Conservation (phyloP, 768 basidiomycete species). For the Epithele typhae region DNA sequence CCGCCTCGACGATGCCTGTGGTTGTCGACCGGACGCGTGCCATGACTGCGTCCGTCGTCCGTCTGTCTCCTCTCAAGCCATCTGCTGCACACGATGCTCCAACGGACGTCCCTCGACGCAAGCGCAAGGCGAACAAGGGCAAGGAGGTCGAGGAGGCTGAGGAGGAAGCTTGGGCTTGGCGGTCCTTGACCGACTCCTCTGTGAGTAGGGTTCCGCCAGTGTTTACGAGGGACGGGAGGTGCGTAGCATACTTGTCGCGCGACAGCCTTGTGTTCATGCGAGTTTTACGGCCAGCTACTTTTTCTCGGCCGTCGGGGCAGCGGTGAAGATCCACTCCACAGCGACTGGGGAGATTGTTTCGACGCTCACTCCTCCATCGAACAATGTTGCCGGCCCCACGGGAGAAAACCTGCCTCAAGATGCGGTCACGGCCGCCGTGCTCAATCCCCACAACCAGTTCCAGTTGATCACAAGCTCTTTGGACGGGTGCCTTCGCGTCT, state of each 20-base stretch:
- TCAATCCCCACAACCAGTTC: conserved; percentile 84
- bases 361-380: conserved; percentile 57
- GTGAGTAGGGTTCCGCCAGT: conserved; percentile 64
- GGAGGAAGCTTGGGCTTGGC: conserved; percentile 56
- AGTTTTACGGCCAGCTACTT: conserved; percentile 59
- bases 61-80: conserved; percentile 34
- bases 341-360: conserved; percentile 76
- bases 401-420: conserved; percentile 38
- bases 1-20: conserved; percentile 23
- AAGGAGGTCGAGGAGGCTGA: conserved; percentile 26
- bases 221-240: conserved; percentile 90
- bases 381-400: conserved; percentile 24
- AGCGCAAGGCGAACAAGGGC: conserved; percentile 46
- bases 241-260: conserved; percentile 14
- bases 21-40: conserved; percentile 23
- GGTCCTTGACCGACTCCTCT: conserved; percentile 62
- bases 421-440: conserved; percentile 64
- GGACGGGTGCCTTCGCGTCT: conserved; percentile 82
- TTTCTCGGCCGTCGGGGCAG: conserved; percentile 78
- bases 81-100: conserved; percentile 27
- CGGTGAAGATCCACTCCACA: conserved; percentile 83
- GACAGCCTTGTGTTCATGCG: conserved; percentile 4
- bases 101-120: conserved; percentile 16
- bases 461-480: conserved; percentile 85
- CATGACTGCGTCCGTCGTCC: conserved; percentile 22